A percentile compares a stretch with the other conserved stretches of the same genome.
Conservation (phyloP, 108 stramenopile species). For the Nitzschia inconspicua region DNA sequence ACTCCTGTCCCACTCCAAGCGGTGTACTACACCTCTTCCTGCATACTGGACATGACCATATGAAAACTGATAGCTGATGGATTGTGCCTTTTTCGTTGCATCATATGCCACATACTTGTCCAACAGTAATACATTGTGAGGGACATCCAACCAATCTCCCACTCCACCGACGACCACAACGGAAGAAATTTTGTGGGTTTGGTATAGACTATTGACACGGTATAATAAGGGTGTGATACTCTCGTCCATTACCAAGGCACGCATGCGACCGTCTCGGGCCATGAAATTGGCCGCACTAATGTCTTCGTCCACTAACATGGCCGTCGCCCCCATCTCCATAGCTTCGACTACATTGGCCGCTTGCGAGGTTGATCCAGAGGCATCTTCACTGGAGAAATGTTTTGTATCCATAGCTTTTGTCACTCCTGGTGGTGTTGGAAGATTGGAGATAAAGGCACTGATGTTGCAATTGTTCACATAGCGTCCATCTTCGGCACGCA, state of each 20-base stretch:
- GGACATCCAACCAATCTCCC: conserved; percentile 95
- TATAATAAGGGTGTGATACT: conserved; percentile 95
- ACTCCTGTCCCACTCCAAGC: conserved; percentile 68
- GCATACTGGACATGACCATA: conserved; percentile 91
- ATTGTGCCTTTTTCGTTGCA: conserved; percentile 80
- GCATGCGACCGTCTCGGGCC: conserved; percentile 94
- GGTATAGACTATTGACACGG: conserved; percentile 78
- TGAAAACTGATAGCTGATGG: conserved; percentile 84
- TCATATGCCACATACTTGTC: conserved; percentile 84
- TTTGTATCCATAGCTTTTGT: conserved; percentile 71
- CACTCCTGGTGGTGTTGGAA: conserved; percentile 48
- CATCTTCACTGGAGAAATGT: conserved; percentile 82
- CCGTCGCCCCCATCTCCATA: conserved; percentile 81
- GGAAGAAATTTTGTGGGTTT: conserved; percentile 74
- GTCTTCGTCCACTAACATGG: conserved; percentile 95
- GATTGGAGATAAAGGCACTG: conserved; percentile 91
- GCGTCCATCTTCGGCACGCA: conserved; percentile 95
- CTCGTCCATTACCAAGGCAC: conserved; percentile 90
- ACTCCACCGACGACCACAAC: conserved; percentile 91
- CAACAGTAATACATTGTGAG: conserved; percentile 90
- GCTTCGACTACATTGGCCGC: conserved; percentile 93
- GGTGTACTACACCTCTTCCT: conserved; percentile 85
- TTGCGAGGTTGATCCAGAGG: conserved; percentile 93
- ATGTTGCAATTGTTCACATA: conserved; percentile 76
- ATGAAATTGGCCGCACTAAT: conserved; percentile 94